phyloP scores from a whole-genome alignment of 371 early-diverging fungal genomes.

The Mucor circinelloides region DNA sequence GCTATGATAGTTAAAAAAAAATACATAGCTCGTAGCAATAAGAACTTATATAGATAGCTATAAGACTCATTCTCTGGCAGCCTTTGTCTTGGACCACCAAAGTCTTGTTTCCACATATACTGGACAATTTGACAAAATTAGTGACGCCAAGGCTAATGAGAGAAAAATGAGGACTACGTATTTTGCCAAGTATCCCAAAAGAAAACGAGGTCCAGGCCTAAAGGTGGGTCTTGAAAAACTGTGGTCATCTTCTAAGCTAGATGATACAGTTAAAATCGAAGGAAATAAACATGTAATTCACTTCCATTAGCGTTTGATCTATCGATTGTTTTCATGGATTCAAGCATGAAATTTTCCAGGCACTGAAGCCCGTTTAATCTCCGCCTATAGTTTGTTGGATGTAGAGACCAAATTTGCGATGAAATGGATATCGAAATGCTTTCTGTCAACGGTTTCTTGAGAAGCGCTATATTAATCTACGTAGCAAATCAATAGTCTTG shows the following conservation, averaged over 20 bases:
- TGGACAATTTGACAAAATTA: conserved; percentile 13
- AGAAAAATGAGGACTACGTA: conserved; percentile 1
- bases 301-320: too few relatives aligned
- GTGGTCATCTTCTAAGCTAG: conserved; percentile 23
- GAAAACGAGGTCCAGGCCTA: conserved; percentile 26
- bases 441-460: too few relatives aligned
- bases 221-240: conserved; percentile 24
- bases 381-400: too few relatives aligned
- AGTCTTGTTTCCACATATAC: conserved; percentile 26
- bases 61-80: conserved; percentile 26
- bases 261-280: conserved; percentile 20
- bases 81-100: conserved; percentile 28
- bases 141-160: conserved; percentile 19
- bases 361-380: too few relatives aligned
- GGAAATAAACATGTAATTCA: too few relatives aligned
- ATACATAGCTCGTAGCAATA: conserved; percentile 16
- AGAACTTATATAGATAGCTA: conserved; percentile 18
- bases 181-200: conserved; percentile 17
- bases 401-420: too few relatives aligned
- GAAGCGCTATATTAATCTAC: too few relatives aligned
- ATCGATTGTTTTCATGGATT: too few relatives aligned
- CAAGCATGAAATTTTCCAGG: too few relatives aligned
- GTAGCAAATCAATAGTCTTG: too few relatives aligned
- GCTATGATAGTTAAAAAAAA: neutral
- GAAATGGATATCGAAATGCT: too few relatives aligned